Conservation (phyloP, 176 grass and related monocot genomes). For the Pharus latifolius region DNA sequence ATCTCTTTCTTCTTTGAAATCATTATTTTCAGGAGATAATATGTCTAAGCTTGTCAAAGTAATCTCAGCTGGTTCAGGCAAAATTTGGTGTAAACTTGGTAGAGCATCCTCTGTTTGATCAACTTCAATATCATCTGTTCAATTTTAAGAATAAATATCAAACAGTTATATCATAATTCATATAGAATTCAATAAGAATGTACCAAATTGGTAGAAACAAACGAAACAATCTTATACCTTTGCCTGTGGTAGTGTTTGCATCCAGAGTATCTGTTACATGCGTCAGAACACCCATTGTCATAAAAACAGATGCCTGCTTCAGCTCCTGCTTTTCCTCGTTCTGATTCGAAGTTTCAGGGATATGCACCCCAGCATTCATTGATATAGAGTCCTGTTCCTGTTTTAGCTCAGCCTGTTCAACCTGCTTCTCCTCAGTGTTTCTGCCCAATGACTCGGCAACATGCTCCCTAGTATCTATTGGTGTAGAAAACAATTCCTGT, state of each 20-base stretch:
- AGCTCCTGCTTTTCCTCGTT: neutral
- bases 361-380: conserved; percentile 10
- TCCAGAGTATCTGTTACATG: neutral
- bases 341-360: conserved; percentile 9
- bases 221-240: conserved; percentile 7
- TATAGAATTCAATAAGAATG: conserved; percentile 1
- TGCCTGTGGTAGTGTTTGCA: neutral
- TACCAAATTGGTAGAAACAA: neutral
- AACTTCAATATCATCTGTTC: conserved; percentile 31
- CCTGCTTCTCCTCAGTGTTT: conserved; percentile 18
- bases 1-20: conserved; percentile 34
- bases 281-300: neutral
- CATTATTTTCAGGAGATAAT: conserved; percentile 19
- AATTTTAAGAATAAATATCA: conserved; percentile 3
- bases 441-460: conserved; percentile 30
- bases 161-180: neutral
- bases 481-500: neutral
- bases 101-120: conserved; percentile 15
- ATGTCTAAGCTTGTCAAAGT: conserved; percentile 17
- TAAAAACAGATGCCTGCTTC: neutral
- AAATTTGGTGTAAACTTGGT: conserved; percentile 18
- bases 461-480: neutral
- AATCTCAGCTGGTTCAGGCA: conserved; percentile 10
- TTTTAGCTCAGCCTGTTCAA: conserved; percentile 15
- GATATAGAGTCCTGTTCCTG: conserved; percentile 8